A percentile compares a stretch with the other conserved stretches of the same genome.
These are phyloP conservation scores for Penicillium egyptiacum DNA, from an alignment of 495 filamentous ascomycete genomes.

Conservation along the genomic window DNA sequence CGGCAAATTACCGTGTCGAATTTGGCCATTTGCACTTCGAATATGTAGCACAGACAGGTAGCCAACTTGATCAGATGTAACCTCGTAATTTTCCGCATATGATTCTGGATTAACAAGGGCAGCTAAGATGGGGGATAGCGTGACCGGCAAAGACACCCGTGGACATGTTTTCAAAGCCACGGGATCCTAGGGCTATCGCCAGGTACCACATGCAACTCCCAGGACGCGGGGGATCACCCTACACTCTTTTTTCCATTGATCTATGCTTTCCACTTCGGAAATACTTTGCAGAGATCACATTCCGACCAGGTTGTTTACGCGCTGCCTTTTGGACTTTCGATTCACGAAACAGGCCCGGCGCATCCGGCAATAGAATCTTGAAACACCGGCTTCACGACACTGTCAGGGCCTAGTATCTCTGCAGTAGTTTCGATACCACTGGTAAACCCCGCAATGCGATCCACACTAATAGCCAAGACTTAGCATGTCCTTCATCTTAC, in stretches of 20 bases:
- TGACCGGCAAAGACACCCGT: background rate
- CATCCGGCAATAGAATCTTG: background rate
- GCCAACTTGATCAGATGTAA: background rate
- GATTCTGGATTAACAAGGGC: background rate
- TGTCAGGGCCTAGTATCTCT: background rate
- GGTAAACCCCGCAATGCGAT: conserved; percentile 25
- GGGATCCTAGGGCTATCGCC: background rate
- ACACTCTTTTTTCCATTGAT: background rate
- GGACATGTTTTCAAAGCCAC: background rate
- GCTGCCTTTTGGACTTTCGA: background rate
- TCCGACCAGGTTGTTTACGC: background rate
- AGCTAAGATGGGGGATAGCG: background rate
- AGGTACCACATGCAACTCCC: background rate
- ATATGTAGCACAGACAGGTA: background rate
- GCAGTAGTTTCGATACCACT: conserved; percentile 18
- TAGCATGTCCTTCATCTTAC: conserved; percentile 23
- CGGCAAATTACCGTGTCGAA: conserved; percentile 5
- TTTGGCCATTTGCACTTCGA: background rate
- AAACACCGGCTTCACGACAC: background rate
- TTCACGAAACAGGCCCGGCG: background rate
- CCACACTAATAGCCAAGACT: conserved; percentile 24
- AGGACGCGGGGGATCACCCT: background rate
- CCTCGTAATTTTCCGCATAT: background rate
- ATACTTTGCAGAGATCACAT: background rate
- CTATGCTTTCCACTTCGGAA: background rate